A percentile compares a stretch with the other conserved stretches of the same genome.
Conservation (phyloP, 2,329 filamentous ascomycete genomes). For the Hypomyces rosellus region DNA sequence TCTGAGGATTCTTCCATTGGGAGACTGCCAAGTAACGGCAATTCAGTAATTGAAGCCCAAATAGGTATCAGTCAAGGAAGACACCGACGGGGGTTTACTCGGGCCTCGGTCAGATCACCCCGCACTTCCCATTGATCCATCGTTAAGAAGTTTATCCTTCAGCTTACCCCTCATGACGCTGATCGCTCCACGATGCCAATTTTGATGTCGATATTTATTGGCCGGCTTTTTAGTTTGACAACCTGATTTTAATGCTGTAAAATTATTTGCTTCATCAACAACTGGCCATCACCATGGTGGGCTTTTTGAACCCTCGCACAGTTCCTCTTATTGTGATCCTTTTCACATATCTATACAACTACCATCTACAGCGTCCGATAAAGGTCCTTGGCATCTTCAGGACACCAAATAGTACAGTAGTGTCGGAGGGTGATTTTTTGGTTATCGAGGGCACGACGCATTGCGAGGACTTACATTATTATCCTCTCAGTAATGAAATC, state of each 20-base stretch:
- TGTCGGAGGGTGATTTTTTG: slow-evolving; percentile 26
- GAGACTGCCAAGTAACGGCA: too few species aligned
- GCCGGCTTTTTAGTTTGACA: too few species aligned
- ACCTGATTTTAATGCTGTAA: neutral
- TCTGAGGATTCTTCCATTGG: too few species aligned
- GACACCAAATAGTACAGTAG: slow-evolving; percentile 14
- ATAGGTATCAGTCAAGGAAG: too few species aligned
- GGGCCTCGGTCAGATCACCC: too few species aligned
- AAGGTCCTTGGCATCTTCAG: slow-evolving; percentile 24
- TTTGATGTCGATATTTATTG: too few species aligned
- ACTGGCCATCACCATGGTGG: slow-evolving; percentile 4
- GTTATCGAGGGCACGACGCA: slow-evolving; percentile 45
- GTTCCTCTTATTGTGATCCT: slow-evolving; percentile 9
- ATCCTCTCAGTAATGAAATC: slow-evolving; percentile 39
- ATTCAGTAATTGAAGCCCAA: too few species aligned
- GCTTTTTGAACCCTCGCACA: neutral
- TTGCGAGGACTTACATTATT: slow-evolving; percentile 56
- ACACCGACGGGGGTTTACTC: too few species aligned
- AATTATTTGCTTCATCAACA: neutral
- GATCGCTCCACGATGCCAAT: too few species aligned
- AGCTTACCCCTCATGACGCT: too few species aligned
- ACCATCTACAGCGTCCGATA: neutral
- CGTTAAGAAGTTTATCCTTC: too few species aligned
- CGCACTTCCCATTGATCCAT: too few species aligned
- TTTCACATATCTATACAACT: slow-evolving; percentile 9